A percentile compares a stretch with the other conserved stretches of the same genome.
phyloP scores from a whole-genome alignment of 148 eudicot genomes.

The Heliamphora exappendiculata region DNA sequence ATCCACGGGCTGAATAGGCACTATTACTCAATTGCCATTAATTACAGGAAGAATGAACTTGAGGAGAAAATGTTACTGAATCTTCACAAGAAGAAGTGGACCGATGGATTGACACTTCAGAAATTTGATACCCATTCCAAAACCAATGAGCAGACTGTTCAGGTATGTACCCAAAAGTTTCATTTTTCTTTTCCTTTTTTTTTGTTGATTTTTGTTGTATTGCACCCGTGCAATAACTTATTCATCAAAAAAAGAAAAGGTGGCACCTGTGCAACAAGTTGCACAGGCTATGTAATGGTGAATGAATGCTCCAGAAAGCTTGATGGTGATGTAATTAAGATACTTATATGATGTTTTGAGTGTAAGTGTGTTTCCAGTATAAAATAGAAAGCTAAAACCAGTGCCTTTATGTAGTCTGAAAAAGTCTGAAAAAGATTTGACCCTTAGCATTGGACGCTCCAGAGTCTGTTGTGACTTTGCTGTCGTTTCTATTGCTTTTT shows the following conservation, averaged over 20 bases:
- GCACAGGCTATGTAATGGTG: neutral
- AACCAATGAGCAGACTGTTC: slow-evolving; percentile 91
- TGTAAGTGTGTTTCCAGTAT: neutral
- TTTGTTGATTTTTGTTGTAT: neutral
- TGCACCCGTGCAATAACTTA: too few species aligned
- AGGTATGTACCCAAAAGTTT: slow-evolving; percentile 39
- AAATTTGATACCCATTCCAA: slow-evolving; percentile 80
- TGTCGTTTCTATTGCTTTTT: neutral
- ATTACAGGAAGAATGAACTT: slow-evolving; percentile 88
- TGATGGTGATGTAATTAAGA: neutral
- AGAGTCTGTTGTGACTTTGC: neutral
- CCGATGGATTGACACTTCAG: slow-evolving; percentile 86
- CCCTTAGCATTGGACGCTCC: neutral
- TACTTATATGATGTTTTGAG: neutral
- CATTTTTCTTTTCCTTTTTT: neutral
- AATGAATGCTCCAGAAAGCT: too few species aligned
- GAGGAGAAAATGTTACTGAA: slow-evolving; percentile 94
- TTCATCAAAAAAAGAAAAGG: too few species aligned
- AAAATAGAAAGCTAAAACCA: neutral
- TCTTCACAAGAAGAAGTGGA: slow-evolving; percentile 96
- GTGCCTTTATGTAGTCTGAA: neutral
- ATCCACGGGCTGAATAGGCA: slow-evolving; percentile 92
- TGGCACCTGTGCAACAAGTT: neutral
- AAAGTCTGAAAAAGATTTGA: neutral
- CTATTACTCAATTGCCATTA: slow-evolving; percentile 86